These are phyloP conservation scores for Eremochloa ophiuroides DNA, from an alignment of 176 grass and related monocot genomes.

Conservation along the genomic window DNA sequence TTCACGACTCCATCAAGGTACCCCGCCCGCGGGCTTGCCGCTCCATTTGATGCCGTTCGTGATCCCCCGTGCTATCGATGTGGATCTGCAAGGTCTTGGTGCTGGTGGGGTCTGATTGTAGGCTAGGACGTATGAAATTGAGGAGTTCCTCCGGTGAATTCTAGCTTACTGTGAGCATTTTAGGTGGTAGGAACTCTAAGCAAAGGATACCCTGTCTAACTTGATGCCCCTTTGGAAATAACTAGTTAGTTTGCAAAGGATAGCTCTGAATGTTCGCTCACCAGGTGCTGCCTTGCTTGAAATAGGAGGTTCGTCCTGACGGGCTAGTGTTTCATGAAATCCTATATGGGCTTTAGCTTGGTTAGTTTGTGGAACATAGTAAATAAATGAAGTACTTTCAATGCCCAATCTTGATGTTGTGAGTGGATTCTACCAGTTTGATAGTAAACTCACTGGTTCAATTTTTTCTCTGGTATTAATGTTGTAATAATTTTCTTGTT, in stretches of 20 bases:
- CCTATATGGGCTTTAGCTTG: not conserved
- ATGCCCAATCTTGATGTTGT: not conserved
- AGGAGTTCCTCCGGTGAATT: not conserved
- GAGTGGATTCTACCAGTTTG: not conserved
- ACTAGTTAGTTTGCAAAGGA: not conserved
- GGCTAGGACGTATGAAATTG: not conserved
- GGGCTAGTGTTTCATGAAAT: not conserved
- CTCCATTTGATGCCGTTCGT: not conserved
- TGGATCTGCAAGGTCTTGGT: conserved; percentile 24
- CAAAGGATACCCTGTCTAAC: not conserved
- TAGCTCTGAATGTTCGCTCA: not conserved
- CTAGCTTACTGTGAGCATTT: not conserved
- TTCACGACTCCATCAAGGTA: conserved; percentile 74
- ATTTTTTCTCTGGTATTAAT: not conserved
- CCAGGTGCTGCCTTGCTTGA: not conserved
- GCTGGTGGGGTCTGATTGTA: not conserved
- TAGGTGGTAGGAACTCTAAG: not conserved
- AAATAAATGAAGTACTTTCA: not conserved
- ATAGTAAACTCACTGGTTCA: not conserved
- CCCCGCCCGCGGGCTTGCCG: not conserved
- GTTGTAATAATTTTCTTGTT: not conserved
- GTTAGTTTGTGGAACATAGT: not conserved
- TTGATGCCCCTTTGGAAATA: not conserved
- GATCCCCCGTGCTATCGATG: not conserved
- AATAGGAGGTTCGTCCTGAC: not conserved